Evolutionary conservation across 176 grass and related monocot species (phyloP), one percentile per base, ranked within the genome.

Genomic region (Miscanthus lutarioriparius): DNA sequence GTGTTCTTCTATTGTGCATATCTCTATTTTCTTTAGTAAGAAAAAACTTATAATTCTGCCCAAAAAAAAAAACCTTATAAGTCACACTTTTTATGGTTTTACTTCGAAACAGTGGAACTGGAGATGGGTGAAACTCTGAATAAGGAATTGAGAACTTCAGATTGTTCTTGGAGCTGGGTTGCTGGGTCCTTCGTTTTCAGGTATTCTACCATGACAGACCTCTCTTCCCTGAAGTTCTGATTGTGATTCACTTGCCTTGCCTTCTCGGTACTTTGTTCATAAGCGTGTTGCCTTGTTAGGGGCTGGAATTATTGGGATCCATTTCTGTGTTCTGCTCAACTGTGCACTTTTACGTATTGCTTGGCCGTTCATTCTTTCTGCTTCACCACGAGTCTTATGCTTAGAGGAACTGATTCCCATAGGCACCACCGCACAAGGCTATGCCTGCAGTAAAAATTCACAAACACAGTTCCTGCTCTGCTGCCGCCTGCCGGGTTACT

Each of bases 51-150:
- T 17, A 9, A 8, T n/a, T n/a, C n/a, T n/a, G n/a, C n/a, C n/a
- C n/a, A n/a, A n/a, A n/a, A n/a, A n/a, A n/a, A 69, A 36, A 35
- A 5, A 37, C 1, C 0, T 47, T 35, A 6, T 17, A 9, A 8
- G 51, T 76, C 8, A 12, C 70, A 30, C 56, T 5, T 48, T 12
- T 10, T 3, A 65, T 79, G 3, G 23, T 0, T 68, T 65, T 15
- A 16, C 19, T 40, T 43, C 15, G 13, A 35, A 72, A 38, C 32
- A 28, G 53, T 74, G 13, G 47, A 84, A 40, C 1, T 27, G 69
- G 69, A 61, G 72, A 74, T 80, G 47, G 82, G 15, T 4, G 22
- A 72, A 58, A 66, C 67, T 71, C 72, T 10, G 20, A 10, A 10
- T 9, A 1, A 10, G 32, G 23, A 47, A 35, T 12, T 64, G 12